Conservation (phyloP, 306 rosid genomes). For the Geum urbanum region DNA sequence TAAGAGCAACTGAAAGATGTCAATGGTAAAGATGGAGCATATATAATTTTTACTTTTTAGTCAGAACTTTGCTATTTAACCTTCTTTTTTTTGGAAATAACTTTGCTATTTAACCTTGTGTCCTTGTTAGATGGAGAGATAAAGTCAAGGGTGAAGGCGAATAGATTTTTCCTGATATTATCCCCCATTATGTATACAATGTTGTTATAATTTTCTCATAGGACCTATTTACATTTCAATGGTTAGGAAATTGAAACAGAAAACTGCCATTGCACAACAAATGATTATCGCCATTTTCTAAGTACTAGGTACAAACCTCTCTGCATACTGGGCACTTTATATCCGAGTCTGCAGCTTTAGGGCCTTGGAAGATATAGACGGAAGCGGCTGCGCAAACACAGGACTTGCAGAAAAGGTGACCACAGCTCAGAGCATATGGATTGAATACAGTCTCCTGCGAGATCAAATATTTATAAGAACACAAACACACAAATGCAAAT, state of each 20-base stretch:
- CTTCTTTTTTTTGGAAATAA: too few species aligned
- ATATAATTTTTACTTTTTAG: too few species aligned
- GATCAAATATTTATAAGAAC: conserved; percentile 20
- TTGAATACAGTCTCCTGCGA: conserved; percentile 67
- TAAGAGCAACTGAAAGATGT: neutral
- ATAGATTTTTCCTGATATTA: neutral
- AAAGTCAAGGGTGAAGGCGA: neutral
- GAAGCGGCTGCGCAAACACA: conserved; percentile 92
- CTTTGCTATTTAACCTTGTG: neutral
- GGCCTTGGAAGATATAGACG: conserved; percentile 72
- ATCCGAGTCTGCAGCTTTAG: conserved; percentile 53
- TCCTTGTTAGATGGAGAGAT: neutral
- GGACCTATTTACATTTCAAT: neutral
- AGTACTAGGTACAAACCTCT: conserved; percentile 53
- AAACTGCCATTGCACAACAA: neutral
- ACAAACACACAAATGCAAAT: conserved; percentile 10
- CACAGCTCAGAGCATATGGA: conserved; percentile 85
- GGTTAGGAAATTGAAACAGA: neutral
- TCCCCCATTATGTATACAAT: neutral
- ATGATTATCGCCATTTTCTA: neutral
- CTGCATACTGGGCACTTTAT: conserved; percentile 89
- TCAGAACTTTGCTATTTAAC: neutral
- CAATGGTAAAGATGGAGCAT: too few species aligned
- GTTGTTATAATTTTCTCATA: neutral
- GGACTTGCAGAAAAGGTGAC: conserved; percentile 87